Evolutionary conservation across 176 grass and related monocot genomes (phyloP).

Genomic region (Calamus simplicifolius): DNA sequence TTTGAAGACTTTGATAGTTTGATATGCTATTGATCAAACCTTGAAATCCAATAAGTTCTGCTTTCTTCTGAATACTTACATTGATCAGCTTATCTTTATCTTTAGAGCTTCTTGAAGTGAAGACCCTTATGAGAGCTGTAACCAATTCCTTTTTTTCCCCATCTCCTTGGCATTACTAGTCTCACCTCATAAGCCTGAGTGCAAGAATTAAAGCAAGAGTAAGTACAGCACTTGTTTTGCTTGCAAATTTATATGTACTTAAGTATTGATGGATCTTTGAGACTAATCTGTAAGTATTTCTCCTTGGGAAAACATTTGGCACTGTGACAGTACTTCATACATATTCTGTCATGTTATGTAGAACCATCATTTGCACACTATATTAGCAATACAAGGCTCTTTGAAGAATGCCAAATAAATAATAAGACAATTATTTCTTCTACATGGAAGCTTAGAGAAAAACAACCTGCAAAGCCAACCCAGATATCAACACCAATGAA

Average conservation of each 20-base stretch:
- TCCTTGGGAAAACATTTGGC: too few relatives aligned
- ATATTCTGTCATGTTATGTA: background rate
- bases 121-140: conserved; percentile 66
- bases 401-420: too few relatives aligned
- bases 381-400: too few relatives aligned
- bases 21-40: too few relatives aligned
- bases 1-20: too few relatives aligned
- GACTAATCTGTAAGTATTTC: too few relatives aligned
- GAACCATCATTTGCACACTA: too few relatives aligned
- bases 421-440: too few relatives aligned
- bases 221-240: background rate
- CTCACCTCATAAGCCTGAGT: conserved; percentile 7
- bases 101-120: conserved; percentile 52
- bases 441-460: too few relatives aligned
- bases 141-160: conserved; percentile 94
- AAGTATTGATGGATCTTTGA: background rate
- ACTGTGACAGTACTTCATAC: background rate
- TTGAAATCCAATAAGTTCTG: too few relatives aligned
- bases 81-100: conserved; percentile 30
- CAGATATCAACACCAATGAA: too few relatives aligned
- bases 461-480: too few relatives aligned
- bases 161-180: conserved; percentile 67
- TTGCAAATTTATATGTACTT: background rate
- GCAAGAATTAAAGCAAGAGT: conserved; percentile 2
- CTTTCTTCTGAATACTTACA: background rate